Conservation (phyloP, 306 rosid genomes). For the Casuarina cunninghamiana region DNA sequence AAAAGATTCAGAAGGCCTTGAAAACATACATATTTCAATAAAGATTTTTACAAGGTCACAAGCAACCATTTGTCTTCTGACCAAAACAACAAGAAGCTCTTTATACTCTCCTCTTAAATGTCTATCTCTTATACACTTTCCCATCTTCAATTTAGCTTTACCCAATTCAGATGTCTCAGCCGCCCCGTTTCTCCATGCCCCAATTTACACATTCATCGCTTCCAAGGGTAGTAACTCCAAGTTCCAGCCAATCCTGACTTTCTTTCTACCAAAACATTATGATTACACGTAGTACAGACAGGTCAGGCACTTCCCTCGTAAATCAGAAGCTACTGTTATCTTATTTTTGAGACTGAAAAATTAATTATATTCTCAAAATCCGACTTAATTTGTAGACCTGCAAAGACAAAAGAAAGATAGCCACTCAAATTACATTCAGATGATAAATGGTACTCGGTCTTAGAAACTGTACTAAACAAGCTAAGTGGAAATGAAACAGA, state of each 20-base stretch:
- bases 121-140: neutral
- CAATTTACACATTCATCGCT: too few relatives aligned
- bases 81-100: neutral
- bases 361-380: slow-evolving; percentile 67
- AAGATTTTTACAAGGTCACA: neutral
- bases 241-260: neutral
- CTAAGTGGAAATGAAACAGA: neutral
- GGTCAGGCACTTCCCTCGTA: neutral
- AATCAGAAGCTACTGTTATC: neutral
- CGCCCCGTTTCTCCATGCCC: too few relatives aligned
- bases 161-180: neutral
- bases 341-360: neutral
- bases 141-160: neutral
- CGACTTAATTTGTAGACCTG: slow-evolving; percentile 85
- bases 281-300: neutral
- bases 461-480: neutral
- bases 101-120: neutral
- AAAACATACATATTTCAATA: neutral
- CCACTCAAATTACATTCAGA: slow-evolving; percentile 5
- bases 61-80: neutral
- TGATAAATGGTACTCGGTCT: neutral
- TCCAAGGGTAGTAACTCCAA: neutral
- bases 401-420: slow-evolving; percentile 6
- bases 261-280: neutral
- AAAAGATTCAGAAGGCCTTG: neutral